Evolutionary conservation across 176 grass and related monocot genomes (phyloP).

Genomic region (barley (Hordeum vulgare)): DNA sequence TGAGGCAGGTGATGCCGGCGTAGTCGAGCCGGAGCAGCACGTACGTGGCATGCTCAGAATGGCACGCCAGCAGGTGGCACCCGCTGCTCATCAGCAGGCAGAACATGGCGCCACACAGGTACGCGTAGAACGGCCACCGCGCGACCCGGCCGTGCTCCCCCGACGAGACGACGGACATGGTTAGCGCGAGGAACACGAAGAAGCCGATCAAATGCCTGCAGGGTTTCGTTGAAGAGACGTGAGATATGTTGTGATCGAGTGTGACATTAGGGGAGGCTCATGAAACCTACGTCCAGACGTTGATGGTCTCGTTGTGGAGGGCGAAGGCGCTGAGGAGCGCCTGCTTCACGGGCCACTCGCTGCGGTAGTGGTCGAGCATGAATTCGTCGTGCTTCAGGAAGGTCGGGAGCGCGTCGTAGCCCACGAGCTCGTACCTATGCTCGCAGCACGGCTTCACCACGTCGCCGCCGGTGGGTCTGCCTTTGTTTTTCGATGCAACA

Average conservation of each 20-base stretch:
- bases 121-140: slow-evolving; percentile 70
- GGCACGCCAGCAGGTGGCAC: slow-evolving; percentile 74
- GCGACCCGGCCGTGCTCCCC: not conserved
- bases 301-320: slow-evolving; percentile 77
- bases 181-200: slow-evolving; percentile 64
- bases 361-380: slow-evolving; percentile 61
- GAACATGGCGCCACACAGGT: slow-evolving; percentile 73
- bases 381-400: slow-evolving; percentile 83
- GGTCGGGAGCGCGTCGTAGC: slow-evolving; percentile 51
- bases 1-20: slow-evolving; percentile 64
- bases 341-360: slow-evolving; percentile 66
- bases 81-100: slow-evolving; percentile 75
- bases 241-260: not conserved
- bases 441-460: slow-evolving; percentile 13
- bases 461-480: not conserved
- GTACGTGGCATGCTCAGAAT: slow-evolving; percentile 67
- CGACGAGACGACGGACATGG: slow-evolving; percentile 22
- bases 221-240: not conserved
- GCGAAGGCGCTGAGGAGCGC: slow-evolving; percentile 57
- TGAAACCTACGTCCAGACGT: slow-evolving; percentile 58
- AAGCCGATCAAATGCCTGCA: slow-evolving; percentile 68
- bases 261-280: not conserved
- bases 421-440: slow-evolving; percentile 31
- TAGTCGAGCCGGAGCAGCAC: slow-evolving; percentile 77
- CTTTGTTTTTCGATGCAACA: no score